Evolutionary conservation across 139 green algal genomes (phyloP).

Genomic region (Chlorella sp.): DNA sequence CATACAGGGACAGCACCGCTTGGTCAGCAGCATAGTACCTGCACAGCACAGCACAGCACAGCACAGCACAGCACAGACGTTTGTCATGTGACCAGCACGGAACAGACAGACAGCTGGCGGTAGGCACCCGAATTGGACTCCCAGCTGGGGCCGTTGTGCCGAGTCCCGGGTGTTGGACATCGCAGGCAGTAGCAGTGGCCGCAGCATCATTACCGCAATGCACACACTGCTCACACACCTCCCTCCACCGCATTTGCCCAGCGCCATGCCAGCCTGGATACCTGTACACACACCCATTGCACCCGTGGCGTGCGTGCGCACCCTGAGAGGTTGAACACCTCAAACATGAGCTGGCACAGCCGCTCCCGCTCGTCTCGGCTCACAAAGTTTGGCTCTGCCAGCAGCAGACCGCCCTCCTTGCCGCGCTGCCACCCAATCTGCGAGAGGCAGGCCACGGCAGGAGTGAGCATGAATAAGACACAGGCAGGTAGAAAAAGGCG

Average conservation of each 20-base stretch:
- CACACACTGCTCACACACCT: not conserved
- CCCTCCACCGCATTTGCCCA: not conserved
- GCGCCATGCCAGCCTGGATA: too few species aligned
- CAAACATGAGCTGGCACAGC: slow-evolving; percentile 84
- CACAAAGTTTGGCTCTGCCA: slow-evolving; percentile 78
- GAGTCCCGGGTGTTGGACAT: too few species aligned
- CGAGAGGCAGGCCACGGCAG: not conserved
- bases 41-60: not conserved
- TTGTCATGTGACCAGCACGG: too few species aligned
- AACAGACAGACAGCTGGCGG: too few species aligned
- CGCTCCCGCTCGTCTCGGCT: slow-evolving; percentile 70
- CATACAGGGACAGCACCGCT: slow-evolving; percentile 77
- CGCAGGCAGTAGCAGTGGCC: too few species aligned
- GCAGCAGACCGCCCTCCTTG: slow-evolving; percentile 71
- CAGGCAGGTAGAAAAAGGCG: not conserved
- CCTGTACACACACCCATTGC: too few species aligned
- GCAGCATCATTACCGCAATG: too few species aligned
- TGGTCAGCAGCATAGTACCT: slow-evolving; percentile 73
- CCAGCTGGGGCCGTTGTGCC: too few species aligned
- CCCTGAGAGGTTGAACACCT: slow-evolving; percentile 72
- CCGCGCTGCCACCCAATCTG: slow-evolving; percentile 76
- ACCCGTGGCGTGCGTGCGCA: too few species aligned
- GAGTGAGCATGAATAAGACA: not conserved
- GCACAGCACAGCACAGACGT: too few species aligned
- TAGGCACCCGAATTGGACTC: too few species aligned